Percentiles rank a stretch among this genome's conserved stretches.
Evolutionary conservation across 129 eudicot species (phyloP).

Genomic region (Smallanthus sonchifolius): DNA sequence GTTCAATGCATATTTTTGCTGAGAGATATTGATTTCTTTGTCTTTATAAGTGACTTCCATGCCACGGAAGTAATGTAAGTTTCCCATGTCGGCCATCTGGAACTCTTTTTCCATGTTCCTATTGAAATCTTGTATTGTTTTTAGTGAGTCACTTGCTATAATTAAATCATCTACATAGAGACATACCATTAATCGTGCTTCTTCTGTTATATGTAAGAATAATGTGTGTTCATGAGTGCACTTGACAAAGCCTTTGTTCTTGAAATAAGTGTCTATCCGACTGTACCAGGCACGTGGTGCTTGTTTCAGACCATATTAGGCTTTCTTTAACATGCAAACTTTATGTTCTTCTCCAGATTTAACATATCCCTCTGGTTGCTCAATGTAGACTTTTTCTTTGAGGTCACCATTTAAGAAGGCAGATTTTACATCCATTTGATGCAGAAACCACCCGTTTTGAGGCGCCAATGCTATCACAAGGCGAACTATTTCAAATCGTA

Average conservation of each 20-base stretch:
- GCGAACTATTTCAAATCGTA: not conserved
- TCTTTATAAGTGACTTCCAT: not conserved
- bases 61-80: not conserved
- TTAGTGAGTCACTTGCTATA: not conserved
- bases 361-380: not conserved
- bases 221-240: not conserved
- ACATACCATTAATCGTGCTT: not conserved
- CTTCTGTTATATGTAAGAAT: not conserved
- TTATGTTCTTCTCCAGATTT: not conserved
- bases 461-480: not conserved
- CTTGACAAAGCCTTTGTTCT: not conserved
- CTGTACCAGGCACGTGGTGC: not conserved
- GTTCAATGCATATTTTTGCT: no score
- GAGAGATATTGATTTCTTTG: no score
- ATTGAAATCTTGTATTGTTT: not conserved
- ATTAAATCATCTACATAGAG: not conserved
- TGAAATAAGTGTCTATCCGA: not conserved
- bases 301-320: not conserved
- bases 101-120: not conserved
- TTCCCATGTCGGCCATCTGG: not conserved
- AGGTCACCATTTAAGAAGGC: not conserved
- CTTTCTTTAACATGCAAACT: not conserved
- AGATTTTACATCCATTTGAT: not conserved
- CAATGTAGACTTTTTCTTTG: not conserved
- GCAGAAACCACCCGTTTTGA: not conserved